These are phyloP conservation scores for Cadophora gregata DNA, from an alignment of 2,329 filamentous ascomycete species.

Conservation along the genomic window DNA sequence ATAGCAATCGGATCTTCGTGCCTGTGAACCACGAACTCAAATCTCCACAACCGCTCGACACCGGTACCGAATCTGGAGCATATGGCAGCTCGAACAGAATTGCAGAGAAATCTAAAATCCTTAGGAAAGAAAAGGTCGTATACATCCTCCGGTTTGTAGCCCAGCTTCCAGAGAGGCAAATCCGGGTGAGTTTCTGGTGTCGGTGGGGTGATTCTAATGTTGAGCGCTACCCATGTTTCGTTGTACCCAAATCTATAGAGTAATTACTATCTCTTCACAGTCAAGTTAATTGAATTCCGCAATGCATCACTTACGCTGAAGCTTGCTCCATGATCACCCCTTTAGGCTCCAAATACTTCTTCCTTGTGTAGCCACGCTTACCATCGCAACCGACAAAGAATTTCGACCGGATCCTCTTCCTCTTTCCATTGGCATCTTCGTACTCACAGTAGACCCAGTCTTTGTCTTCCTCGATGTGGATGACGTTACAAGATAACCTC, in stretches of 20 bases:
- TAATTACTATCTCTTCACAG: neutral
- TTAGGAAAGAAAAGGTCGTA: conserved; percentile 55
- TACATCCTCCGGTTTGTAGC: conserved; percentile 52
- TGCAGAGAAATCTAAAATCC: conserved; percentile 52
- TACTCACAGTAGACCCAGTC: neutral
- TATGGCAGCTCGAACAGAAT: conserved; percentile 50
- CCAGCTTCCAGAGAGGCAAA: conserved; percentile 55
- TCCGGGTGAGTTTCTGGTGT: conserved; percentile 53
- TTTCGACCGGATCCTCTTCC: conserved; percentile 3
- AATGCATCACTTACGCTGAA: neutral
- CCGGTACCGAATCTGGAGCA: conserved; percentile 46
- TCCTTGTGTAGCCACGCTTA: conserved; percentile 29
- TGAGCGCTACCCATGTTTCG: conserved; percentile 55
- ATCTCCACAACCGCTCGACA: conserved; percentile 44
- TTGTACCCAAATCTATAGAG: conserved; percentile 43
- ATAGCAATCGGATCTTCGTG: conserved; percentile 36
- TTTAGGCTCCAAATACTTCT: conserved; percentile 35
- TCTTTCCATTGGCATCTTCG: neutral
- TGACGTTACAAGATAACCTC: conserved; percentile 1
- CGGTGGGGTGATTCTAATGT: conserved; percentile 51
- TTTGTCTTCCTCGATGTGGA: neutral
- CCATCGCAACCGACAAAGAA: conserved; percentile 32
- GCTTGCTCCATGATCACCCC: conserved; percentile 29
- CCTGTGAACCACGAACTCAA: conserved; percentile 46
- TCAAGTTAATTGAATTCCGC: neutral